Evolutionary conservation across 768 basidiomycete genomes (phyloP).

Genomic region (Rhizopogon sp.): DNA sequence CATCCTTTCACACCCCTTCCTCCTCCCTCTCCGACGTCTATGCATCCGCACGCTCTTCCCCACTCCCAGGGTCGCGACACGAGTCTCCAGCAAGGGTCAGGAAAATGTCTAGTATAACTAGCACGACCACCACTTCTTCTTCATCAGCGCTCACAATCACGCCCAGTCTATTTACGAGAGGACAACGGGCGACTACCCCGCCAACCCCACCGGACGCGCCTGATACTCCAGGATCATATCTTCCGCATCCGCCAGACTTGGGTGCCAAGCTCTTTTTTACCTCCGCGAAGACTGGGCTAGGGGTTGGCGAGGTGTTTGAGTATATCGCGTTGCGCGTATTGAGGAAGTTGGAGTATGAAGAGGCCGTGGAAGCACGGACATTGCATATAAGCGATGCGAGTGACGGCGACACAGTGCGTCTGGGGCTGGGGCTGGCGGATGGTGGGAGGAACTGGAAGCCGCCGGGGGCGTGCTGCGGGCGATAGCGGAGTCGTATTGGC

Average conservation of each 20-base stretch:
- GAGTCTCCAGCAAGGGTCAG: constrained; percentile 21
- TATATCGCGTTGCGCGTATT: constrained; percentile 66
- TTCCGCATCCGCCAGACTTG: constrained; percentile 32
- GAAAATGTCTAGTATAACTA: constrained; percentile 15
- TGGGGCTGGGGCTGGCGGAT: constrained; percentile 26
- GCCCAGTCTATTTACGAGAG: constrained; percentile 49
- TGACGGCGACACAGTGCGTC: constrained; percentile 30
- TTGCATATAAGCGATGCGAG: constrained; percentile 35
- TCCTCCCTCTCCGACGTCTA: constrained; percentile 69
- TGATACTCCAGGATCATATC: constrained; percentile 5
- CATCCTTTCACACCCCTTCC: constrained; percentile 73
- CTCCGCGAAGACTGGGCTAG: constrained; percentile 74
- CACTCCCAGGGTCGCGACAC: constrained; percentile 34
- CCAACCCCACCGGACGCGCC: constrained; percentile 12
- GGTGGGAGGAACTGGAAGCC: constrained; percentile 5
- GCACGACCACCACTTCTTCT: constrained; percentile 33
- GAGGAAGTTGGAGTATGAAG: constrained; percentile 62
- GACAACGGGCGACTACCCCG: constrained; percentile 14
- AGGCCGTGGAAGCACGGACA: constrained; percentile 43
- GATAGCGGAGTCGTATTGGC: background rate
- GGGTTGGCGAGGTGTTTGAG: constrained; percentile 70
- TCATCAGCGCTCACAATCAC: constrained; percentile 55
- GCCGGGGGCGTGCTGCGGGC: constrained; percentile 17
- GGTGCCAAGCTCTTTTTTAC: constrained; percentile 70
- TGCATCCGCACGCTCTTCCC: constrained; percentile 58